phyloP scores from a whole-genome alignment of 176 grass and related monocot genomes.

The Carex cristatella region DNA sequence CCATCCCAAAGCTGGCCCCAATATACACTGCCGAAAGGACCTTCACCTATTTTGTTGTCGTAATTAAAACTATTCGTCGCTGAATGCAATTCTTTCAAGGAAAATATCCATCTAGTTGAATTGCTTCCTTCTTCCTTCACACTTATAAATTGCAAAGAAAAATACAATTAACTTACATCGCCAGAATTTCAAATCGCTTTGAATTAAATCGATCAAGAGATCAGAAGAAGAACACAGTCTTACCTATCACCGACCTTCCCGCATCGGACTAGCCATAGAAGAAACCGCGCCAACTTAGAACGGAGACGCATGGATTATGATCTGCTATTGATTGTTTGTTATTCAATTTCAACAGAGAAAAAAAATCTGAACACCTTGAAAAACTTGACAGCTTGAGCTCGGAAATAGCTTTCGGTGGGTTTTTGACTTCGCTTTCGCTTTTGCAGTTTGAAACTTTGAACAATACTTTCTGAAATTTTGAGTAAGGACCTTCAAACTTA shows the following conservation, averaged over 20 bases:
- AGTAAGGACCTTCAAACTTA: not conserved
- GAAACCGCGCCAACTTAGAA: conserved; percentile 39
- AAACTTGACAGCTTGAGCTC: not conserved
- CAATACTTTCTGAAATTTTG: not conserved
- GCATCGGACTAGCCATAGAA: conserved; percentile 55
- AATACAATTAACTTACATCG: not conserved
- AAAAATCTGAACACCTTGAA: not conserved
- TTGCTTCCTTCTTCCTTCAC: conserved; percentile 39
- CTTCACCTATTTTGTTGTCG: conserved; percentile 84
- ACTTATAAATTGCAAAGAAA: not conserved
- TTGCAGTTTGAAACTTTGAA: not conserved
- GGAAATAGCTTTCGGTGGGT: not conserved
- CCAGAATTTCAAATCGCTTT: not conserved
- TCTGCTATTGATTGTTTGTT: not conserved
- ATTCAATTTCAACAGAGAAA: not conserved
- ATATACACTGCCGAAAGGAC: conserved; percentile 57
- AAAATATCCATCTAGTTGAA: conserved; percentile 58
- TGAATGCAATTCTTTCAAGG: conserved; percentile 60
- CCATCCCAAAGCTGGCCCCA: conserved; percentile 91
- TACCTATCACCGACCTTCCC: conserved; percentile 27
- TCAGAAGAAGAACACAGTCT: conserved; percentile 18
- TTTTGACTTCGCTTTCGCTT: not conserved
- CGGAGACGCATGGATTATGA: conserved; percentile 16
- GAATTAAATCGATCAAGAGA: not conserved
- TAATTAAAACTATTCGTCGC: conserved; percentile 87